Conservation (phyloP, 2,329 filamentous ascomycete species). For the Pseudomassariella vexata region DNA sequence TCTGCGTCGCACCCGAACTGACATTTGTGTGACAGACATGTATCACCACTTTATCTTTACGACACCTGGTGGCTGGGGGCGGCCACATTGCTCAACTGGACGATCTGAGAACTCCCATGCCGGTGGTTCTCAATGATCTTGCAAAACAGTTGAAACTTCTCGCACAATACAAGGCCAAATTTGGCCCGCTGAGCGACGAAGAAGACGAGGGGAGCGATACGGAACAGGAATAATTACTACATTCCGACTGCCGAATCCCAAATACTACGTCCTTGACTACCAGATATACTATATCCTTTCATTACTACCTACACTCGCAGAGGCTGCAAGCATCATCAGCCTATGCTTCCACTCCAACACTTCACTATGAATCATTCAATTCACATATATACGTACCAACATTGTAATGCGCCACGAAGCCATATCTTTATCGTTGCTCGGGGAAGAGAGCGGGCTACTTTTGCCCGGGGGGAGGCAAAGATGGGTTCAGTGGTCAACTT, state of each 20-base stretch:
- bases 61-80: constrained; percentile 71
- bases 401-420: constrained; percentile 8
- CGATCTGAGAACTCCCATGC: constrained; percentile 73
- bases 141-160: constrained; percentile 58
- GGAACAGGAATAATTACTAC: constrained; percentile 26
- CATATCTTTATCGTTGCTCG: too few species aligned
- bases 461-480: too few species aligned
- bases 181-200: constrained; percentile 36
- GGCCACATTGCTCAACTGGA: constrained; percentile 56
- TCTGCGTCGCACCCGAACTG: too few species aligned
- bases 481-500: too few species aligned
- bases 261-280: constrained; percentile 1
- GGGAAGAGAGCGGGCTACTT: too few species aligned
- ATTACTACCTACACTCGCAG: neutral
- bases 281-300: constrained; percentile 9
- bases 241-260: constrained; percentile 1
- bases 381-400: constrained; percentile 8
- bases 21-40: constrained; percentile 55
- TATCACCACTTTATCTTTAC: constrained; percentile 70
- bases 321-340: constrained; percentile 1
- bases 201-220: constrained; percentile 27
- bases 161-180: constrained; percentile 51
- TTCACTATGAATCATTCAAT: constrained; percentile 6
- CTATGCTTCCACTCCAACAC: constrained; percentile 3
- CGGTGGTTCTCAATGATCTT: constrained; percentile 60